phyloP scores from a whole-genome alignment of 805 yeast species.

The Saturnispora saitoi region DNA sequence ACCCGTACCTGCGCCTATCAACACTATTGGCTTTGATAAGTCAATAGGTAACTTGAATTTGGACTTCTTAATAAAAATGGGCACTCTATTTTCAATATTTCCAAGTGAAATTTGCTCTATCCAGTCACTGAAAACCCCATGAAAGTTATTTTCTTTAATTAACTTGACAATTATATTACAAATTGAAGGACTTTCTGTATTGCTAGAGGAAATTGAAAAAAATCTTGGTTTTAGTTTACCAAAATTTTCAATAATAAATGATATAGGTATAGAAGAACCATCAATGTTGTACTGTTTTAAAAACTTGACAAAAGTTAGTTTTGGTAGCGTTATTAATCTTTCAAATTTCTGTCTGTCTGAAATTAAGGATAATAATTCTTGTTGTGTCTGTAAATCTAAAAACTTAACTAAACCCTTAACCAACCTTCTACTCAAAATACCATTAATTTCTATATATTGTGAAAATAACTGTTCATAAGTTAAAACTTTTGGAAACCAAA shows the following conservation, averaged over 20 bases:
- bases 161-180: slow-evolving; percentile 79
- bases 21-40: slow-evolving; percentile 67
- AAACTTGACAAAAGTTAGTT: slow-evolving; percentile 62
- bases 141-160: slow-evolving; percentile 43
- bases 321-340: slow-evolving; percentile 43
- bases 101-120: slow-evolving; percentile 54
- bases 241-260: slow-evolving; percentile 68
- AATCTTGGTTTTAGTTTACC: slow-evolving; percentile 80
- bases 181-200: slow-evolving; percentile 47
- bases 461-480: slow-evolving; percentile 71
- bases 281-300: slow-evolving; percentile 50
- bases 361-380: slow-evolving; percentile 34
- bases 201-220: slow-evolving; percentile 85
- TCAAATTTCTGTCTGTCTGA: slow-evolving; percentile 57
- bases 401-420: slow-evolving; percentile 24
- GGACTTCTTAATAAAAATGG: slow-evolving; percentile 82
- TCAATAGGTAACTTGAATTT: slow-evolving; percentile 84
- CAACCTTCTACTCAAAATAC: slow-evolving; percentile 79
- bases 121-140: slow-evolving; percentile 84
- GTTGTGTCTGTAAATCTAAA: slow-evolving; percentile 26
- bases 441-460: slow-evolving; percentile 76
- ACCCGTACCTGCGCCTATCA: slow-evolving; percentile 96
- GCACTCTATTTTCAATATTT: slow-evolving; percentile 46
- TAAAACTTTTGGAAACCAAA: slow-evolving; percentile 60
- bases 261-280: slow-evolving; percentile 54